Evolutionary conservation across 2,329 filamentous ascomycete species (phyloP), one percentile per base, ranked within the genome.

Genomic region (Sphaerulina vaccinii): DNA sequence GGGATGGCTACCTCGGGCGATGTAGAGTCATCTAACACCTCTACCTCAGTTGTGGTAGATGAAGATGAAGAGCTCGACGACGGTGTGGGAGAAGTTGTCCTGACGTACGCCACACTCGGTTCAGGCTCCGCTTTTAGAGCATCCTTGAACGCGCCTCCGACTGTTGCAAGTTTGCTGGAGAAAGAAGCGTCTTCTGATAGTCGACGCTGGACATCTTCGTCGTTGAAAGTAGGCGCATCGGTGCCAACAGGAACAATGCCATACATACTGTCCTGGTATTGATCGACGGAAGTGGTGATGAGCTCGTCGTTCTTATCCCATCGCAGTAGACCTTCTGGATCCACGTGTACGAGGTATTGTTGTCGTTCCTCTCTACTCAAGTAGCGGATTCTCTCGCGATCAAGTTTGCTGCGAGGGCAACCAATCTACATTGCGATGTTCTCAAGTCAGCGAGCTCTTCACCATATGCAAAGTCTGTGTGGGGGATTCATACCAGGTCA

Each of bases 241-340:
- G 72, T 71, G 35, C 71, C 70, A 18, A 62, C 68, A 0, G 69
- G 71, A 1, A 77, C 73, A 16, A 77, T 75, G 2, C 75, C 90
- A 37, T 87, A 77, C 24, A 90, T 77, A 53, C 86, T 90, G 69
- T 96, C 90, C 65, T 84, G 88, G 72, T 80, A 95, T 9, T 82
- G 73, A 9, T 83, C 73, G 52, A 80, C 79, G 2, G 83, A 85
- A 0, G 90, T 96, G 65, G 87, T 87, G 61, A 96, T 88, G 9
- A 83, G 78, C 49, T 82, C 76, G 2, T 85, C 84, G 62, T 92
- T 93, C 72, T 92, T 93, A 1, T 85, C 88, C 90, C 90, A 96
- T 54, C 87, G 84, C 7, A 96, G 74, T 7, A 83, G 78, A 0
- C 91, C 91, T 19, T 88, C 77, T 0, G 73, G 65, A 62, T 95